These are phyloP conservation scores for Fusarium verrucosum DNA, from an alignment of 2,329 filamentous ascomycete genomes.

Conservation along the genomic window DNA sequence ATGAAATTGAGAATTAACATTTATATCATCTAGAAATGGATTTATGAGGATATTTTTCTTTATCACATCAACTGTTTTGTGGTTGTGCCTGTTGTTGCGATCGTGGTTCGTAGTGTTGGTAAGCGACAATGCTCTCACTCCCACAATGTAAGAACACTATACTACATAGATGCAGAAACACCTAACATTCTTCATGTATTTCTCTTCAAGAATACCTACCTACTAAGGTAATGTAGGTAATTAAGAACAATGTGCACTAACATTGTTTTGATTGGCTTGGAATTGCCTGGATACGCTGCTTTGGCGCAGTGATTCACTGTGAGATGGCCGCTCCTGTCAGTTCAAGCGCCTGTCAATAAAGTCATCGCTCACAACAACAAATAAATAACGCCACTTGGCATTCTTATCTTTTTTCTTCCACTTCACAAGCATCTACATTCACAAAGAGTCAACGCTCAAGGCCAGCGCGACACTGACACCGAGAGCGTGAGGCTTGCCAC, in stretches of 20 bases:
- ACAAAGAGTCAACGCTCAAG: too few relatives aligned
- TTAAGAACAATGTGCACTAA: rapidly evolving
- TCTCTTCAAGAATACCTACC: too few relatives aligned
- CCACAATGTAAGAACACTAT: rapidly evolving
- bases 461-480: too few relatives aligned
- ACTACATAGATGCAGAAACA: too few relatives aligned
- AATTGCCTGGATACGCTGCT: neutral
- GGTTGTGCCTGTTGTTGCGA: rapidly evolving
- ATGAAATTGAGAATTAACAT: rapidly evolving
- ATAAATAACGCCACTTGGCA: rapidly evolving
- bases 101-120: neutral
- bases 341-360: neutral
- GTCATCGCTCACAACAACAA: neutral
- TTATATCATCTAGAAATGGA: rapidly evolving
- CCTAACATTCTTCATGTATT: too few relatives aligned
- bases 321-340: neutral
- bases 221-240: too few relatives aligned
- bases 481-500: neutral
- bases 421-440: rapidly evolving
- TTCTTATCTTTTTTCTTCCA: neutral
- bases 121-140: neutral
- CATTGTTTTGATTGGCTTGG: rapidly evolving
- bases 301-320: neutral
- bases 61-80: rapidly evolving
- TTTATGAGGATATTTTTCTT: neutral